Evolutionary conservation across 2,329 filamentous ascomycete genomes (phyloP), one percentile per base, ranked within the genome.

Genomic region (Venturia pyrina): DNA sequence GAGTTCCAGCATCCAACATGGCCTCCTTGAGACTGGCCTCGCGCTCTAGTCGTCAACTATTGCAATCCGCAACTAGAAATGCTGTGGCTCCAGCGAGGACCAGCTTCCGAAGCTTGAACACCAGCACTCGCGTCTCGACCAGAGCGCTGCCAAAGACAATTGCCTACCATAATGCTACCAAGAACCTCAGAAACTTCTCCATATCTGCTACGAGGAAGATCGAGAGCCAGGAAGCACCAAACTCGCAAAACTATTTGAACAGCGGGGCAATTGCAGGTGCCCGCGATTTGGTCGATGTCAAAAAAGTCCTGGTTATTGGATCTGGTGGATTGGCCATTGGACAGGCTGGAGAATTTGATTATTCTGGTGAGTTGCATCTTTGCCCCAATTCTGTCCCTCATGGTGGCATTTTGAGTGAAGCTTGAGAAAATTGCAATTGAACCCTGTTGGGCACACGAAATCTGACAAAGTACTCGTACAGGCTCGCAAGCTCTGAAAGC

Each of bases 291-390:
- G 89, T 97, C 63, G 86, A 96, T 75, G 92, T 98, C 70, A 96
- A 96, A 82, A 98, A 98, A 82, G 93, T 98, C 64, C 82, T 98
- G 68, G 93, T 98, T 71, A 96, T 98, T 81, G 93, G 93, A 67
- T 93, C 89, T 80, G 93, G 93, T 81, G 93, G 93, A 78, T 84
- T 98, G 71, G 91, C 91, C 76, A 98, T 98, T 85, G 93, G 93
- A 69, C 93, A 98, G 80, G 93, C 93, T 70, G 93, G 93, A 81
- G 93, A 98, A 81, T 98, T 98, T 73, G 93, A 98, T 80, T 98
- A 98, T 79, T 98, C 95, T 78, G 93, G 92, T 96, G 83, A 70
- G 87, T 83, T 69, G 70, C 40, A 32, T 19, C 24, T 37, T 57
- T 1, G 17, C 28, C 50, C 28, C 50, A 41, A 43, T 62, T 62